phyloP scores from a whole-genome alignment of 768 basidiomycete genomes.

The Amanita subjunquillea region DNA sequence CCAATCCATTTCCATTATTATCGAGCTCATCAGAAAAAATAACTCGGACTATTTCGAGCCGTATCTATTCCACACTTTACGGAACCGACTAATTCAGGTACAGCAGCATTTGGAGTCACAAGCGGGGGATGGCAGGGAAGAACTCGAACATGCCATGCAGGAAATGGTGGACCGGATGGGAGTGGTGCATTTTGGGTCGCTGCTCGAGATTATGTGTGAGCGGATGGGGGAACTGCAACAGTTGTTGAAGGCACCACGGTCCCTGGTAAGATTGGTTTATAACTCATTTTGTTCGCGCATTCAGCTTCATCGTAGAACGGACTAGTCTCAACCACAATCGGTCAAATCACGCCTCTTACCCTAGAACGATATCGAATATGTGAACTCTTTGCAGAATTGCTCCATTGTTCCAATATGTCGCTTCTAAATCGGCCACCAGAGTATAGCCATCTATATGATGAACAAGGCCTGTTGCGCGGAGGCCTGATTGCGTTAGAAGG shows the following conservation, averaged over 20 bases:
- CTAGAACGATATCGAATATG: slow-evolving; percentile 94
- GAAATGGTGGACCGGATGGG: slow-evolving; percentile 81
- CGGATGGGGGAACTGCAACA: slow-evolving; percentile 59
- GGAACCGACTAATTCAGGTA: slow-evolving; percentile 81
- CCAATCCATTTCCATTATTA: slow-evolving; percentile 79
- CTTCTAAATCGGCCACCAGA: slow-evolving; percentile 76
- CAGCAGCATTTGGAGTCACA: slow-evolving; percentile 56
- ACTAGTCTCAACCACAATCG: slow-evolving; percentile 65
- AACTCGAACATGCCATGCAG: slow-evolving; percentile 59
- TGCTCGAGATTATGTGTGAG: slow-evolving; percentile 66
- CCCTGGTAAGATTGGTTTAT: slow-evolving; percentile 45
- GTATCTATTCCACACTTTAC: slow-evolving; percentile 87
- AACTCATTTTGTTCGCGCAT: neutral
- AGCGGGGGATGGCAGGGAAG: slow-evolving; percentile 52
- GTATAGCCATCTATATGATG: slow-evolving; percentile 64
- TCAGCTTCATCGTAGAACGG: slow-evolving; percentile 37
- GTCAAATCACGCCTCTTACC: slow-evolving; percentile 69
- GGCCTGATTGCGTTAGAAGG: slow-evolving; percentile 79
- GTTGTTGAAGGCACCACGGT: slow-evolving; percentile 64
- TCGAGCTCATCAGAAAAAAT: slow-evolving; percentile 93
- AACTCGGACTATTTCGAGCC: slow-evolving; percentile 99
- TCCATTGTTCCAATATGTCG: slow-evolving; percentile 98
- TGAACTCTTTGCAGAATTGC: slow-evolving; percentile 91
- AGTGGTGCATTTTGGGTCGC: slow-evolving; percentile 81
- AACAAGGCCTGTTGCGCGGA: slow-evolving; percentile 78